A percentile compares a stretch with the other conserved stretches of the same genome.
Evolutionary conservation across 257 asterid species (phyloP).

Genomic region (Fraxinus americana): DNA sequence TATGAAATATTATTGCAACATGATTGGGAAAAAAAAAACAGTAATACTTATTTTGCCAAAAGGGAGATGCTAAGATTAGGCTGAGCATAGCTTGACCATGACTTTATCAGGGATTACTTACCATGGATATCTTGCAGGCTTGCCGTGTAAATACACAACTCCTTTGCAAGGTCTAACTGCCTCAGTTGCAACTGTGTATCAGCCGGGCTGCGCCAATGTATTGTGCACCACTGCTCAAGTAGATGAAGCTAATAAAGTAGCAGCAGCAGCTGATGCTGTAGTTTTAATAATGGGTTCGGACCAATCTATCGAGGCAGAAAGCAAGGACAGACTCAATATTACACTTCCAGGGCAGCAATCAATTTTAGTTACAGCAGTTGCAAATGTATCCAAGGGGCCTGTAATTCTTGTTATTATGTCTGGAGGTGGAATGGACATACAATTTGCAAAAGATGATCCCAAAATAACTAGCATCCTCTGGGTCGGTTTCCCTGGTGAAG

Average conservation of each 20-base stretch:
- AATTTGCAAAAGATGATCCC: conserved; percentile 56
- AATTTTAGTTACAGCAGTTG: conserved; percentile 46
- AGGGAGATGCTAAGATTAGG: no score
- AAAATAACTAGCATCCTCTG: conserved; percentile 62
- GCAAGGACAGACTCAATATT: conserved; percentile 44
- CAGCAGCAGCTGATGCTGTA: conserved; percentile 57
- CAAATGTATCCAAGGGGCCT: conserved; percentile 63
- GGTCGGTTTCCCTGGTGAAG: conserved; percentile 77
- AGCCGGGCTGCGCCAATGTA: conserved; percentile 42
- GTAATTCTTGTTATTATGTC: conserved; percentile 68
- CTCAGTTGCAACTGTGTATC: conserved; percentile 49
- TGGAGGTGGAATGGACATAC: conserved; percentile 68
- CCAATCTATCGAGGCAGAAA: conserved; percentile 54
- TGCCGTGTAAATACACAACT: conserved; percentile 55
- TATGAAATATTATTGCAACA: no score
- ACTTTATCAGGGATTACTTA: neutral
- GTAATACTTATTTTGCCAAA: no score
- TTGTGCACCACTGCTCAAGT: conserved; percentile 43
- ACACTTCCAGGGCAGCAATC: conserved; percentile 69
- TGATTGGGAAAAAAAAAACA: no score
- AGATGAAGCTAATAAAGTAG: conserved; percentile 50
- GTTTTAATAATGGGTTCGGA: conserved; percentile 66
- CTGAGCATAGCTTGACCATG: no score
- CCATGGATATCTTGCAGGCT: conserved; percentile 34
- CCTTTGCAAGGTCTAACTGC: conserved; percentile 53